A percentile compares a stretch with the other conserved stretches of the same genome.
Evolutionary conservation across 352 stramenopile species (phyloP).

Genomic region (Pythium graminicola): DNA sequence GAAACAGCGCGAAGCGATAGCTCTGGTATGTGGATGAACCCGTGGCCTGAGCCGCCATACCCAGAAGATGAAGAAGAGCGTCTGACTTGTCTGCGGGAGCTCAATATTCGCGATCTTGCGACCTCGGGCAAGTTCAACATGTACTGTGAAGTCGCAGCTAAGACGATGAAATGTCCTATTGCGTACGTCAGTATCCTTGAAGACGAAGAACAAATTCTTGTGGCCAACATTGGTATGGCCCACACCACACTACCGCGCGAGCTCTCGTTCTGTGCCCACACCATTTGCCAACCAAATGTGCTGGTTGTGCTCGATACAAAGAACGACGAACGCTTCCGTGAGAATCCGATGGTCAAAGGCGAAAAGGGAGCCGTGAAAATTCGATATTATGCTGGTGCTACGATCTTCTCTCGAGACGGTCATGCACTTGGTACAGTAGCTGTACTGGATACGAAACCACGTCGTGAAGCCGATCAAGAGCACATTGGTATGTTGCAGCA

Average conservation of each 20-base stretch:
- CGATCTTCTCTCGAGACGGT: conserved; percentile 74
- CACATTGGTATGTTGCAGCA: conserved; percentile 86
- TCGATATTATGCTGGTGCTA: conserved; percentile 79
- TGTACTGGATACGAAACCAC: conserved; percentile 76
- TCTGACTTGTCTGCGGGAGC: conserved; percentile 55
- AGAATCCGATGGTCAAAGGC: conserved; percentile 86
- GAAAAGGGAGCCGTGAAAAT: conserved; percentile 82
- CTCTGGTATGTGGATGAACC: conserved; percentile 63
- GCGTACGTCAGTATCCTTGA: conserved; percentile 84
- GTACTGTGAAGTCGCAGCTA: conserved; percentile 80
- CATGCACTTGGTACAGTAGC: conserved; percentile 79
- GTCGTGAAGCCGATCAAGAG: conserved; percentile 71
- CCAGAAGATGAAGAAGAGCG: conserved; percentile 75
- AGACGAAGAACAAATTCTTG: conserved; percentile 73
- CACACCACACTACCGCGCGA: conserved; percentile 73
- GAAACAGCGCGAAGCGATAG: conserved; percentile 46
- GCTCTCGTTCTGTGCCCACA: conserved; percentile 82
- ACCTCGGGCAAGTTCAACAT: conserved; percentile 81
- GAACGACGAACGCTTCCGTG: conserved; percentile 76
- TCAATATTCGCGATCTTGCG: conserved; percentile 73
- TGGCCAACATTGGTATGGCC: conserved; percentile 82
- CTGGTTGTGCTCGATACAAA: conserved; percentile 83
- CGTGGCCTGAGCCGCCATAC: conserved; percentile 78
- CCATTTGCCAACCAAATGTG: conserved; percentile 72
- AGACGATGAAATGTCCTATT: conserved; percentile 86